phyloP scores from a whole-genome alignment of 108 stramenopile genomes.

The Licmophora abbreviata region DNA sequence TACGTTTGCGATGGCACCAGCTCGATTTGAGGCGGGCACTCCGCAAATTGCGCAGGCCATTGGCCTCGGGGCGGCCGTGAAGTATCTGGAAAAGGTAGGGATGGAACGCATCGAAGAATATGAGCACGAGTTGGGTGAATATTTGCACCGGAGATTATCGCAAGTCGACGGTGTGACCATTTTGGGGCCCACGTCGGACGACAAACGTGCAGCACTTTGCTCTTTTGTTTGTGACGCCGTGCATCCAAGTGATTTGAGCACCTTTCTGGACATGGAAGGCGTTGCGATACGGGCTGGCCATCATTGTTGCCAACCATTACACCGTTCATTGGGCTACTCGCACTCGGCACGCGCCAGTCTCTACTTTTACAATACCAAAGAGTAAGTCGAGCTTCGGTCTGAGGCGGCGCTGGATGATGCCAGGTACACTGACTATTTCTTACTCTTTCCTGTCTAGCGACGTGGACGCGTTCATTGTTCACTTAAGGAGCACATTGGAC shows the following conservation, averaged over 20 bases:
- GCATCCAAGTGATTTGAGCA: constrained; percentile 90
- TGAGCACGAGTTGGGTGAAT: constrained; percentile 76
- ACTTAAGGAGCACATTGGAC: no score
- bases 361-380: constrained; percentile 86
- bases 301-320: constrained; percentile 97
- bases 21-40: constrained; percentile 94
- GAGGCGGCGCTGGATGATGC: no score
- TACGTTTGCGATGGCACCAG: constrained; percentile 83
- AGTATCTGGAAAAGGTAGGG: constrained; percentile 71
- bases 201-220: constrained; percentile 72
- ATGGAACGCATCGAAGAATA: constrained; percentile 86
- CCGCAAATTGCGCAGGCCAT: constrained; percentile 93
- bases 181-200: constrained; percentile 57
- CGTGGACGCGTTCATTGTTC: no score
- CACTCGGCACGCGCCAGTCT: constrained; percentile 84
- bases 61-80: constrained; percentile 85
- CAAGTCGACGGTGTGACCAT: constrained; percentile 72
- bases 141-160: constrained; percentile 60
- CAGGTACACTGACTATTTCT: no score
- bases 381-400: constrained; percentile 89
- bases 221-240: constrained; percentile 80
- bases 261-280: constrained; percentile 94
- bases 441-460: no score
- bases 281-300: constrained; percentile 94
- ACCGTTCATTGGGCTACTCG: constrained; percentile 74